These are phyloP conservation scores for Stereocaulon alpinum DNA, from an alignment of 495 filamentous ascomycete species.

Conservation along the genomic window DNA sequence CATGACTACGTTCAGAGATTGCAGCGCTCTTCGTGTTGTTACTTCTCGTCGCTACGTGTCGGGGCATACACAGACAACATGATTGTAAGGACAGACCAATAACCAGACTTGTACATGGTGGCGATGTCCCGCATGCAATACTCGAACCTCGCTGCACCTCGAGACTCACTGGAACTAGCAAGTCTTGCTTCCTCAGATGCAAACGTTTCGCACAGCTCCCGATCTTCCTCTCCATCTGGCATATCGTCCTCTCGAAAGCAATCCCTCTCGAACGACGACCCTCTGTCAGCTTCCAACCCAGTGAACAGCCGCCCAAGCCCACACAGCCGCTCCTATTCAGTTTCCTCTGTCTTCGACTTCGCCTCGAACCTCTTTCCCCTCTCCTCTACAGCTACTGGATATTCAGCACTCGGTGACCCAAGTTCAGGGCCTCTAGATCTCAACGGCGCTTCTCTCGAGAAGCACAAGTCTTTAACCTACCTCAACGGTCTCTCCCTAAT, in stretches of 20 bases:
- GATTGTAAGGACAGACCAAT: not conserved
- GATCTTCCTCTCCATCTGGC: constrained; percentile 69
- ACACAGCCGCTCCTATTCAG: constrained; percentile 65
- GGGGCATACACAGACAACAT: not conserved
- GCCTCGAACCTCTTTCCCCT: constrained; percentile 82
- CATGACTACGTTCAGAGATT: not conserved
- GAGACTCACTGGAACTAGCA: constrained; percentile 93
- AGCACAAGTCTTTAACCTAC: constrained; percentile 90
- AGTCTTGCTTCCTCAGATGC: constrained; percentile 78
- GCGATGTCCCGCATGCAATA: constrained; percentile 20
- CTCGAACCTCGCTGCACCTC: constrained; percentile 36
- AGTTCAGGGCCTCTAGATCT: constrained; percentile 41
- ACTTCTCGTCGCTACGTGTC: not conserved
- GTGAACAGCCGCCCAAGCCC: constrained; percentile 35
- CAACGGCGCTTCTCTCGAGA: constrained; percentile 59
- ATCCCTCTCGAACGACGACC: constrained; percentile 80
- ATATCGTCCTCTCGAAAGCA: constrained; percentile 84
- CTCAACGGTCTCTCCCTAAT: constrained; percentile 86
- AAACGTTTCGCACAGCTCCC: constrained; percentile 47
- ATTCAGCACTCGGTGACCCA: constrained; percentile 71
- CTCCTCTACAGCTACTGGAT: constrained; percentile 71
- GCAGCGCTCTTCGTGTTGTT: not conserved
- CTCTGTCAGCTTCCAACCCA: constrained; percentile 51
- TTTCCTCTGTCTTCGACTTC: constrained; percentile 92
- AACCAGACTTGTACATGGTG: not conserved